Base-by-base conservation (phyloP, 768 basidiomycete genomes). In the Calocera viscosa region DNA sequence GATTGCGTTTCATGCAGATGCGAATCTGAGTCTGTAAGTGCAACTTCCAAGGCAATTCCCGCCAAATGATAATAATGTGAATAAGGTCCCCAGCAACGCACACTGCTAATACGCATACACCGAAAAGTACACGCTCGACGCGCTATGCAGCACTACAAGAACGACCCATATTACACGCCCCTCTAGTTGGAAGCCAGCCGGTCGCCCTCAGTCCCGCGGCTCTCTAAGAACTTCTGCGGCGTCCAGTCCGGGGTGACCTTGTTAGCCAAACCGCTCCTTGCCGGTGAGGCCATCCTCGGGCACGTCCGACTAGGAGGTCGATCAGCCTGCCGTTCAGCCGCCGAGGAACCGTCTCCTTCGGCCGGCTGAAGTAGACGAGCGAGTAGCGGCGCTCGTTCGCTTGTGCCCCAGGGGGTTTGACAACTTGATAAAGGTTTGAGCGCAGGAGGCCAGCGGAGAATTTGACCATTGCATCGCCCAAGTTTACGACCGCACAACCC, bases 331-430 rank as follows among this genome's bases (percentile, higher is more conserved):
- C 53, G 14, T 60, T 7, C 53, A 87, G 75, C 1, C 86, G 81
- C 2, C 78, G 80, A 10, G 88, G 80, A 0, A 79, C 67, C 41
- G 80, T 75, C 1, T 78, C 78, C 7, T 81, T 82, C 0, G 86
- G 86, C 22, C 88, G 79, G 0, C 81, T 83, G 75, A 89, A 88
- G 75, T 82, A 89, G 0, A 86, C 86, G 11, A 88, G 75, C 2
- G 87, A 89, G 82, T 84, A 88, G 10, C 87, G 80, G 33, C 82
- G 82, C 33, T 78, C 73, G 8, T 77, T 72, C 1, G 76, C 76
- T 73, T 90, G 88, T 2, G 74, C 69, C 8, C 84, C 82, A 0
- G 87, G 87, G 0, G 88, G 84, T 10, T 72, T 83, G 80, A 86
- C 77, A 5, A 86, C 86, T 34, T 86, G 81, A 71, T 87, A 86